Evolutionary conservation across 2,329 filamentous ascomycete genomes (phyloP), one percentile per base, ranked within the genome.

Genomic region (Colletotrichum gloeosporioides): DNA sequence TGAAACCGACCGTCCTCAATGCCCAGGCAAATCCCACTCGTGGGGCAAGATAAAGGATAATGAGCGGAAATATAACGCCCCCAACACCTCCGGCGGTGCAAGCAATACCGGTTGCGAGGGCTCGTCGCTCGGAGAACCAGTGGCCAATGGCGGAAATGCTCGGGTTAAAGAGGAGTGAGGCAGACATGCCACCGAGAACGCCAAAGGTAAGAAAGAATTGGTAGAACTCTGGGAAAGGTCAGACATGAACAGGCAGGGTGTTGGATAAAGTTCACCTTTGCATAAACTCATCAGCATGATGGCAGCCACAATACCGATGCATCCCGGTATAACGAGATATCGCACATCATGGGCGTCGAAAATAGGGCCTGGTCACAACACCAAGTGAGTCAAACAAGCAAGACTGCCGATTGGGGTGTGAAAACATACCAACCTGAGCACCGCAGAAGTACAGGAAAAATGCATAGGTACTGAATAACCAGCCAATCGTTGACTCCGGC

Each of bases 391-490:
- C 44, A 8, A 53, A 22, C n/a, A 13, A 25, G 44, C 12, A 53
- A 53, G 44, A 53, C n/a, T 4, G n/a, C 32, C n/a, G 15, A 34
- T 18, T 13, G 34, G n/a, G 8, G 10, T 8, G 12, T 15, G 18
- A 22, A 8, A 44, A 57, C 63, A 25, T 34, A 77, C 83, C 94
- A 57, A 94, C 90, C 80, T 95, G 92, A 1, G 95, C 89, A 15
- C 94, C 93, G 66, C 93, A 91, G 80, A 95, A 93, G 82, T 95
- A 94, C 16, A 92, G 88, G 53, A 95, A 86, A 80, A 95, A 95
- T 27, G 91, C 88, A 79, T 94, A 95, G 66, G 94, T 86, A 78
- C 92, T 90, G 78, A 95, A 94, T 73, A 96, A 94, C 94, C 94
- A 96, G 2, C 93, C 93, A 39, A 93, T 90, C 8, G 87, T 89